Evolutionary conservation across 2,329 filamentous ascomycete genomes (phyloP).

Genomic region (Ilyonectria mors-panacis): DNA sequence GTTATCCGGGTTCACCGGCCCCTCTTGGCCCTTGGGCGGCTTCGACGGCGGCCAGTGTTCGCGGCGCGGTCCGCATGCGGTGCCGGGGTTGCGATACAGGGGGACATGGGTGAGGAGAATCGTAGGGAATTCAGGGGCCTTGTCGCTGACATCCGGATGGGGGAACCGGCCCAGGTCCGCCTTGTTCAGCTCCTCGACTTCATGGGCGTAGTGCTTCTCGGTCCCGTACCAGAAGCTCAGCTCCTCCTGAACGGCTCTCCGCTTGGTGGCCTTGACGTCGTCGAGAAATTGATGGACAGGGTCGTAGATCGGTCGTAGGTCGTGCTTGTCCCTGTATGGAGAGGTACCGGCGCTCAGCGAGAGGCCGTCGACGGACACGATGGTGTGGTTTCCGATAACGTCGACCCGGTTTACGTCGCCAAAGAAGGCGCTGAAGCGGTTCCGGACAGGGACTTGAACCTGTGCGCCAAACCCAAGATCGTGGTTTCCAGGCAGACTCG

Average conservation of each 20-base stretch:
- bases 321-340: slow-evolving; percentile 64
- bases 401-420: slow-evolving; percentile 93
- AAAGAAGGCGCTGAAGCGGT: slow-evolving; percentile 90
- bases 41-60: slow-evolving; percentile 85
- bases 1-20: slow-evolving; percentile 72
- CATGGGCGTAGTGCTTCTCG: slow-evolving; percentile 70
- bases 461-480: slow-evolving; percentile 92
- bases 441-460: slow-evolving; percentile 83
- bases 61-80: slow-evolving; percentile 88
- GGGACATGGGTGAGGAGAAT: slow-evolving; percentile 94
- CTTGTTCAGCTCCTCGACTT: slow-evolving; percentile 70
- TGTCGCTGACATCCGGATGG: slow-evolving; percentile 60
- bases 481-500: slow-evolving; percentile 93
- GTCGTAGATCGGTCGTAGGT: slow-evolving; percentile 77
- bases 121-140: slow-evolving; percentile 80
- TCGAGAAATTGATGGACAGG: slow-evolving; percentile 84
- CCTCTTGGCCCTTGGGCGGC: slow-evolving; percentile 70
- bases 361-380: slow-evolving; percentile 91
- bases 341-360: slow-evolving; percentile 83
- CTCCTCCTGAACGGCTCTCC: slow-evolving; percentile 78
- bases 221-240: slow-evolving; percentile 75
- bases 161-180: slow-evolving; percentile 52
- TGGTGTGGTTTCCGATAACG: slow-evolving; percentile 93
- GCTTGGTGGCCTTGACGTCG: slow-evolving; percentile 74
- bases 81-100: slow-evolving; percentile 84